phyloP scores from a whole-genome alignment of 345 rosid genomes.

The Toxicodendron radicans region DNA sequence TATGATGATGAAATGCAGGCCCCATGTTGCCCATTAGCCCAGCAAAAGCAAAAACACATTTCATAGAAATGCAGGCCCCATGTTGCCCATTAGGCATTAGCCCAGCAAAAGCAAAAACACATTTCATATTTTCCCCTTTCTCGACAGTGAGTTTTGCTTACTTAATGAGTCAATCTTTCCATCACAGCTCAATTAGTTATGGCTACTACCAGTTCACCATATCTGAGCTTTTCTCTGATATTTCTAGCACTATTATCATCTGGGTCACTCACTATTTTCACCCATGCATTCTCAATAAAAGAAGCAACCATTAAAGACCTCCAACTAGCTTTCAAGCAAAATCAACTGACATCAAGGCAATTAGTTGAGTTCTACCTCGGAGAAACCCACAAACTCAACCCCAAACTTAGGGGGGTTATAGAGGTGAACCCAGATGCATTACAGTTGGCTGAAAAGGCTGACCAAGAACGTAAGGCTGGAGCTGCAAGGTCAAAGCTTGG shows the following conservation, averaged over 20 bases:
- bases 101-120: no score
- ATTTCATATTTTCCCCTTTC: no score
- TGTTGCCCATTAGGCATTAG: no score
- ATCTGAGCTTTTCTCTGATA: conserved; percentile 10
- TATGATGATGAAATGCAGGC: no score
- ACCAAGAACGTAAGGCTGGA: conserved; percentile 25
- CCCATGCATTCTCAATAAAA: conserved; percentile 31
- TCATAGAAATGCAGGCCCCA: no score
- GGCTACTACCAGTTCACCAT: conserved; percentile 8
- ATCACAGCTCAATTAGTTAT: no score
- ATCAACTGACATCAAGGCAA: conserved; percentile 23
- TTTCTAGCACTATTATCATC: conserved; percentile 7
- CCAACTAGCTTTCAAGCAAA: conserved; percentile 43
- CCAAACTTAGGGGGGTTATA: neutral
- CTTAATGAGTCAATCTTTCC: no score
- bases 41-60: no score
- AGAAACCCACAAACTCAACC: conserved; percentile 5
- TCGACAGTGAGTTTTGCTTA: no score
- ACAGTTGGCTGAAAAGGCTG: conserved; percentile 10
- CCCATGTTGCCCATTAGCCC: no score
- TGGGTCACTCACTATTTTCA: neutral
- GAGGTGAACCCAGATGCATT: conserved; percentile 18
- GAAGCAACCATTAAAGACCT: conserved; percentile 47
- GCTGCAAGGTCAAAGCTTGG: conserved; percentile 16
- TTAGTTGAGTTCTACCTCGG: conserved; percentile 1